A percentile compares a stretch with the other conserved stretches of the same genome.
phyloP scores from a whole-genome alignment of 805 yeast genomes.

The Cyberlindnera nakhonratchasimensis region DNA sequence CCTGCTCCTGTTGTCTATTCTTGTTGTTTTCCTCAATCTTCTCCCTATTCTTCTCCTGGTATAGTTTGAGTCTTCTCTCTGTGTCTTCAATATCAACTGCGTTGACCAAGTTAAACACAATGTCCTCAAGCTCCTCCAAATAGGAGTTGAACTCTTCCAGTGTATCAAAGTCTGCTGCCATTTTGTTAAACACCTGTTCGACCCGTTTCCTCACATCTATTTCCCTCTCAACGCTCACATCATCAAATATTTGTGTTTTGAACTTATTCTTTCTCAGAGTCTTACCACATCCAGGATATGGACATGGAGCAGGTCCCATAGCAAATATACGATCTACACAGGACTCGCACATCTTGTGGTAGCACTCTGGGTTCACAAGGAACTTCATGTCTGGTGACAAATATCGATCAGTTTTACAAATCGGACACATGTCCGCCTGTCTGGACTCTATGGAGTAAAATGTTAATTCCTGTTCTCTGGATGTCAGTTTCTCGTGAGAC shows the following conservation, averaged over 20 bases:
- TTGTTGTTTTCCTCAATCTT: constrained; percentile 75
- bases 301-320: constrained; percentile 95
- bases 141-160: constrained; percentile 68
- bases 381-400: constrained; percentile 90
- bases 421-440: constrained; percentile 86
- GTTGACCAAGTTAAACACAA: constrained; percentile 71
- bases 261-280: constrained; percentile 83
- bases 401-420: constrained; percentile 93
- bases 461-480: not conserved
- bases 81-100: constrained; percentile 66
- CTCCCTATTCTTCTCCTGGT: constrained; percentile 70
- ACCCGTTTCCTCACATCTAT: constrained; percentile 86
- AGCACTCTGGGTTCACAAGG: constrained; percentile 94
- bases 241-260: constrained; percentile 91
- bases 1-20: constrained; percentile 67
- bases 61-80: constrained; percentile 60
- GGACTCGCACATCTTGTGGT: constrained; percentile 94
- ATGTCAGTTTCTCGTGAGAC: not conserved
- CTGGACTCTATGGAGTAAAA: constrained; percentile 25
- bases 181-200: constrained; percentile 72
- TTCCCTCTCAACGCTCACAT: constrained; percentile 83
- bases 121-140: constrained; percentile 78
- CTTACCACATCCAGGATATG: constrained; percentile 87
- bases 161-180: constrained; percentile 61
- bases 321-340: constrained; percentile 95